Percentiles rank a stretch among this genome's conserved stretches.
These are phyloP conservation scores for Rhodotorula sp. DNA, from an alignment of 1,284 basidiomycete species.

Conservation along the genomic window DNA sequence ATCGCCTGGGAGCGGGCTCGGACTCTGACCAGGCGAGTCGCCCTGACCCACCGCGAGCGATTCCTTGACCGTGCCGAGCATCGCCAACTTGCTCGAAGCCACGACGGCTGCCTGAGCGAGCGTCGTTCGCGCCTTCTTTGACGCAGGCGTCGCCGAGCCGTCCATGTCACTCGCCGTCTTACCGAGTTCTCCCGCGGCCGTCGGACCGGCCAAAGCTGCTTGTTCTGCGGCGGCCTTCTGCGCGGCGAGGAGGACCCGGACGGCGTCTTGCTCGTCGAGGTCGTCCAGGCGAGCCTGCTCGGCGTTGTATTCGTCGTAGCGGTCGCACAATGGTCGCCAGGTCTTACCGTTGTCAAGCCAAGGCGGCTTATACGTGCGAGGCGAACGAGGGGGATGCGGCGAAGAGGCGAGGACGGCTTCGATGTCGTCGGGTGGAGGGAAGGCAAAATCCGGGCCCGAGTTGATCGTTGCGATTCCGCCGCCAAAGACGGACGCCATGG, in stretches of 20 bases:
- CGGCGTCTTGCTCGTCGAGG: conserved; percentile 30
- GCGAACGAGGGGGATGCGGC: conserved; percentile 4
- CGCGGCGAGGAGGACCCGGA: conserved; percentile 15
- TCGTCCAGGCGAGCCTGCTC: conserved; percentile 71
- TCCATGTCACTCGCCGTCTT: background rate
- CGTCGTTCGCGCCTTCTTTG: conserved; percentile 10
- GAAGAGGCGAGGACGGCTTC: conserved; percentile 12
- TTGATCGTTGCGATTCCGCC: conserved; percentile 81
- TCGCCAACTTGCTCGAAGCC: conserved; percentile 10
- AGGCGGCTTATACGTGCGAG: background rate
- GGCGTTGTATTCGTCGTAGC: conserved; percentile 72
- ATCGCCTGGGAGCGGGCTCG: background rate
- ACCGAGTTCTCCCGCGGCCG: background rate
- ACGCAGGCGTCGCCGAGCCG: background rate
- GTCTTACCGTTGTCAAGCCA: background rate
- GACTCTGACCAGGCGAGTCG: conserved; percentile 8
- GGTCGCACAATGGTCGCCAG: conserved; percentile 74
- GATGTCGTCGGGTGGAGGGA: conserved; percentile 51
- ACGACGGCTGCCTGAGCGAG: background rate
- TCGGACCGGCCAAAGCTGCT: background rate
- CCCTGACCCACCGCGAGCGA: background rate
- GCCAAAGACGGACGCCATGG: conserved; percentile 89
- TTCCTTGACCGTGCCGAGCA: conserved; percentile 8
- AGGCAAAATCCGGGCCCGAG: conserved; percentile 80
- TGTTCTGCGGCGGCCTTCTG: background rate